phyloP scores from a whole-genome alignment of 768 basidiomycete species.

The Gloeostereum incarnatum region DNA sequence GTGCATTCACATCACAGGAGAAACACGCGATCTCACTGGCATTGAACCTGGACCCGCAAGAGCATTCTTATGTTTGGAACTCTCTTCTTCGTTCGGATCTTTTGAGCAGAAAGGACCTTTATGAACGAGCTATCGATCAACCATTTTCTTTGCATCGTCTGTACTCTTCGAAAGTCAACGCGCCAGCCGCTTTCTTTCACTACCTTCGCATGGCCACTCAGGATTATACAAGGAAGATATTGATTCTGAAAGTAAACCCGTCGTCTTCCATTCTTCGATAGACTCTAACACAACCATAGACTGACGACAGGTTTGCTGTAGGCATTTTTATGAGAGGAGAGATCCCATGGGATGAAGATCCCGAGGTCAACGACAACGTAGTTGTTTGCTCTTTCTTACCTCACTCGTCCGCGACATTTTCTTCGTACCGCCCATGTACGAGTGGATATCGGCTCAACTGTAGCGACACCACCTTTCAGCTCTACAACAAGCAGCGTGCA shows the following conservation, averaged over 20 bases:
- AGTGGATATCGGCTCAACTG: conserved; percentile 48
- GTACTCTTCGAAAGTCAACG: conserved; percentile 45
- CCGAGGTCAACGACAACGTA: conserved; percentile 47
- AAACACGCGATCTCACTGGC: conserved; percentile 41
- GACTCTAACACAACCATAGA: conserved; percentile 21
- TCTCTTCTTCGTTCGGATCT: conserved; percentile 56
- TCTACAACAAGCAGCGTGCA: conserved; percentile 40
- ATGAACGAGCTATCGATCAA: conserved; percentile 36
- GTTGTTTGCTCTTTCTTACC: conserved; percentile 58
- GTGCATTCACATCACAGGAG: conserved; percentile 41
- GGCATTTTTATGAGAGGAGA: conserved; percentile 57
- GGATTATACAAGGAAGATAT: conserved; percentile 47
- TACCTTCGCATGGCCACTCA: conserved; percentile 47
- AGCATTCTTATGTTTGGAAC: conserved; percentile 51
- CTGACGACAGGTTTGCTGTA: conserved; percentile 50
- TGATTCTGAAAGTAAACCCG: conserved; percentile 42
- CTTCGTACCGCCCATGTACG: conserved; percentile 41
- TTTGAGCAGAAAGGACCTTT: conserved; percentile 38
- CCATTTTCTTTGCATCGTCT: conserved; percentile 51
- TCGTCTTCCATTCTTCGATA: background rate
- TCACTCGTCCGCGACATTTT: conserved; percentile 33
- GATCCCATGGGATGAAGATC: conserved; percentile 50
- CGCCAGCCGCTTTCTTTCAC: conserved; percentile 50
- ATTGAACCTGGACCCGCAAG: conserved; percentile 26
- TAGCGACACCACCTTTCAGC: conserved; percentile 44